These are phyloP conservation scores for Mortierella sp. DNA, from an alignment of 371 early-diverging fungal genomes.

Conservation along the genomic window DNA sequence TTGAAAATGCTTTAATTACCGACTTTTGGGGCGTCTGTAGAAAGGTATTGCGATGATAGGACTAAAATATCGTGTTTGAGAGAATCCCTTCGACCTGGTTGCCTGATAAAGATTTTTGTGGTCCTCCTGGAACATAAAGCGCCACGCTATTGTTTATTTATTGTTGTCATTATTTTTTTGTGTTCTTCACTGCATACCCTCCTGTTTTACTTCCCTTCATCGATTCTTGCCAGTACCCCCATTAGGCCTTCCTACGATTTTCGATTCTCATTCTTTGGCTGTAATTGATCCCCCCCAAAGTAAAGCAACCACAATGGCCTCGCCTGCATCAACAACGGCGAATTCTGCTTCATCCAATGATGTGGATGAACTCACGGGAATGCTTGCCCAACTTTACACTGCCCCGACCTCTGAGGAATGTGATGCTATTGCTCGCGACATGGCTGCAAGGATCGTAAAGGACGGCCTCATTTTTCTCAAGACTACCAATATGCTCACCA, in stretches of 20 bases:
- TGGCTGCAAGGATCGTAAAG: slow-evolving; percentile 62
- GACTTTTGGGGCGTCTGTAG: too few species aligned
- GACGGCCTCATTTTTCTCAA: slow-evolving; percentile 71
- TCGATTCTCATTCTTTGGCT: slow-evolving; percentile 4
- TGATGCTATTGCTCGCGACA: slow-evolving; percentile 64
- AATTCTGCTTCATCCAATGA: slow-evolving; percentile 18
- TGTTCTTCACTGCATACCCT: neutral
- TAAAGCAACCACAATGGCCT: slow-evolving; percentile 1
- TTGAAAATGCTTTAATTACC: too few species aligned
- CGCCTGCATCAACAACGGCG: slow-evolving; percentile 21
- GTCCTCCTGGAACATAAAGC: too few species aligned
- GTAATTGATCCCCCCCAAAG: neutral
- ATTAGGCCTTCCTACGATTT: neutral
- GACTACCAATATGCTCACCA: slow-evolving; percentile 65
- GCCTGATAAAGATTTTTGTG: too few species aligned
- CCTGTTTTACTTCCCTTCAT: neutral
- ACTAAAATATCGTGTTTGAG: too few species aligned
- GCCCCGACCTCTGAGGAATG: slow-evolving; percentile 70
- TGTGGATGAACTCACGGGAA: slow-evolving; percentile 46
- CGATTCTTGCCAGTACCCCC: neutral
- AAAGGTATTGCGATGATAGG: too few species aligned
- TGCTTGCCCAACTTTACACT: slow-evolving; percentile 61
- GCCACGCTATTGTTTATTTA: neutral
- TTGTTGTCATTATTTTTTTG: neutral
- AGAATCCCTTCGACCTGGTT: too few species aligned